Percentiles rank a stretch among this genome's conserved stretches.
These are phyloP conservation scores for Annulohypoxylon nitens DNA, from an alignment of 495 filamentous ascomycete species.

Conservation along the genomic window DNA sequence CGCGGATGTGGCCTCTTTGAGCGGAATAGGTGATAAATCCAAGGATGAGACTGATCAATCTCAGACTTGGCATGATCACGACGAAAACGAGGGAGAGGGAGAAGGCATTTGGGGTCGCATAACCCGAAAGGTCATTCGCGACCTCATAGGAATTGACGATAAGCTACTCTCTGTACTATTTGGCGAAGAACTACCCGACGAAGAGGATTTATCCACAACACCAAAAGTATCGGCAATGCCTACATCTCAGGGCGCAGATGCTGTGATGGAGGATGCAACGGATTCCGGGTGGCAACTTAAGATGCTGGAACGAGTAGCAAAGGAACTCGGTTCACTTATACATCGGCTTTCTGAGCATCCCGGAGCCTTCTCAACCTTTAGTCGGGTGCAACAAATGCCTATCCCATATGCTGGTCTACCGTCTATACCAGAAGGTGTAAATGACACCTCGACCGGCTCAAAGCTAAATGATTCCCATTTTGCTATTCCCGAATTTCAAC, in stretches of 20 bases:
- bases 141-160: conserved; percentile 93
- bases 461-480: conserved; percentile 42
- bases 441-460: conserved; percentile 42
- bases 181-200: conserved; percentile 80
- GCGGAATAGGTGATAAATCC: conserved; percentile 51
- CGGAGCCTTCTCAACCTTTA: conserved; percentile 85
- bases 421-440: conserved; percentile 63
- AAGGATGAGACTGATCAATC: conserved; percentile 48
- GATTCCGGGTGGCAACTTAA: conserved; percentile 77
- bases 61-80: conserved; percentile 60
- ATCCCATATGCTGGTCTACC: conserved; percentile 69
- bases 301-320: conserved; percentile 85
- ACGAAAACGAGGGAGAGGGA: conserved; percentile 49
- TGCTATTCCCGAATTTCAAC: conserved; percentile 60
- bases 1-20: conserved; percentile 43
- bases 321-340: conserved; percentile 85
- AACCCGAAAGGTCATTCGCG: conserved; percentile 86
- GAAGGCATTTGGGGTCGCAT: conserved; percentile 83
- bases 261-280: conserved; percentile 50
- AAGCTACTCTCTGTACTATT: conserved; percentile 85
- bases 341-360: conserved; percentile 83
- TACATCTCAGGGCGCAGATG: conserved; percentile 28
- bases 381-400: conserved; percentile 63
- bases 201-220: conserved; percentile 62
- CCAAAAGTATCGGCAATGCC: conserved; percentile 51